Evolutionary conservation across 768 basidiomycete species (phyloP), one percentile per base, ranked within the genome.

Genomic region (Boletellus ananas): DNA sequence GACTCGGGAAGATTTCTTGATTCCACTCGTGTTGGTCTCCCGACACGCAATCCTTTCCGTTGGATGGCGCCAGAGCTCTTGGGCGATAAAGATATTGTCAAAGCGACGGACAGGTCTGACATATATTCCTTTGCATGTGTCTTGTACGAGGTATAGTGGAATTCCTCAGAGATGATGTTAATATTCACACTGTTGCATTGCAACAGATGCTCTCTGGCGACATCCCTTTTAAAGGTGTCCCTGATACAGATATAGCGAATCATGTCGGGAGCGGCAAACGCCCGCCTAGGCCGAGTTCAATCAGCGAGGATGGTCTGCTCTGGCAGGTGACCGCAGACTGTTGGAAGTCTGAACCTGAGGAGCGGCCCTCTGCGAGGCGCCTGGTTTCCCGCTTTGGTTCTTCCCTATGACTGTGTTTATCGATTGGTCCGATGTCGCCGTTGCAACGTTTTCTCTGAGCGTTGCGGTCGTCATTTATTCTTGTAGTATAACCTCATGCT

Each of bases 21-120:
- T 39, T 58, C 65, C 8, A 46, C 57, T 0, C 52, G 54, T 21
- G 57, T 68, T 9, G 62, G 64, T 39, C 52, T 47, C 21, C 13
- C 45, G 25, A 11, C 14, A 4, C 49, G 6, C 23, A 3, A 8
- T 16, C 59, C 60, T 12, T 36, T 49, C 5, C 37, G 27, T 33
- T 67, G 67, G 65, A 59, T 58, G 56, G 65, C 67, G 12, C 65
- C 65, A 14, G 65, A 67, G 34, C 17, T 67, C 12, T 41, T 63
- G 6, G 1, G 7, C 2, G 23, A 3, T 23, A 58, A 58, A 1
- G 4, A 6, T 14, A 6, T 3, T 23, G 23, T 6, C 44, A 59
- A 52, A 40, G 34, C 43, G 34, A 38, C 59, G 1, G 55, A 45
- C 35, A 52, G 50, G 49, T 55, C 56, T 1, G 67, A 67, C 33